A percentile compares a stretch with the other conserved stretches of the same genome.
Evolutionary conservation across 371 early-diverging fungal genomes (phyloP).

Genomic region (Vittaforma corneae): DNA sequence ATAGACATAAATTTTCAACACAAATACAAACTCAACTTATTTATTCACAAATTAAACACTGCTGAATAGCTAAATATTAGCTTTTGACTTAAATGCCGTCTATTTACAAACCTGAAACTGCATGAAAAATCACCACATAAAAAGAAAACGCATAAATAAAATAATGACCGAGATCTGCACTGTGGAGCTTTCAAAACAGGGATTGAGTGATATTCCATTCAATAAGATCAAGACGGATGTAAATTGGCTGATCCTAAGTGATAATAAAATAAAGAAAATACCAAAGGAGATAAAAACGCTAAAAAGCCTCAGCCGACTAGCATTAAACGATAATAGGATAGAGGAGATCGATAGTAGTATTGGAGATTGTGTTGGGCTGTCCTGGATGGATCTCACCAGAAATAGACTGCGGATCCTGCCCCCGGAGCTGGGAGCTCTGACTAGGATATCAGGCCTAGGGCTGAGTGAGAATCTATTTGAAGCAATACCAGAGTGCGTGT

Average conservation of each 20-base stretch:
- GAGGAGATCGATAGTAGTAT: conserved; percentile 40
- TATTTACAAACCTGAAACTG: too few relatives aligned
- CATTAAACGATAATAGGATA: conserved; percentile 59
- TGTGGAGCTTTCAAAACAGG: conserved; percentile 36
- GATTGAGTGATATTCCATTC: conserved; percentile 36
- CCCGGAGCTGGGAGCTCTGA: conserved; percentile 7
- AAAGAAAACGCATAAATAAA: conserved; percentile 22
- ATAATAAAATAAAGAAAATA: conserved; percentile 53
- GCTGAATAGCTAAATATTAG: too few relatives aligned
- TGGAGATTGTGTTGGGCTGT: conserved; percentile 43
- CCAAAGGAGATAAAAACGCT: conserved; percentile 46
- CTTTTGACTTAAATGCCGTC: too few relatives aligned
- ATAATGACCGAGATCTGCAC: conserved; percentile 35
- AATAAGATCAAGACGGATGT: conserved; percentile 22
- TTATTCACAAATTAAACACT: too few relatives aligned
- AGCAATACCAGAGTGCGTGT: conserved; percentile 38
- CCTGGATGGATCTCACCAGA: conserved; percentile 59
- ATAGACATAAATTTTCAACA: too few relatives aligned
- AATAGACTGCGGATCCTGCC: conserved; percentile 48
- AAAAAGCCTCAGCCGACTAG: conserved; percentile 53
- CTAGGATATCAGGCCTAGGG: conserved; percentile 34
- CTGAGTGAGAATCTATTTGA: conserved; percentile 46
- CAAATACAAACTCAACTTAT: too few relatives aligned
- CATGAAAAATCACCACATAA: too few relatives aligned
- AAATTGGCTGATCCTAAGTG: conserved; percentile 58